Evolutionary conservation across 2,329 filamentous ascomycete genomes (phyloP), one percentile per base, ranked within the genome.

Genomic region (Claviceps citrina): DNA sequence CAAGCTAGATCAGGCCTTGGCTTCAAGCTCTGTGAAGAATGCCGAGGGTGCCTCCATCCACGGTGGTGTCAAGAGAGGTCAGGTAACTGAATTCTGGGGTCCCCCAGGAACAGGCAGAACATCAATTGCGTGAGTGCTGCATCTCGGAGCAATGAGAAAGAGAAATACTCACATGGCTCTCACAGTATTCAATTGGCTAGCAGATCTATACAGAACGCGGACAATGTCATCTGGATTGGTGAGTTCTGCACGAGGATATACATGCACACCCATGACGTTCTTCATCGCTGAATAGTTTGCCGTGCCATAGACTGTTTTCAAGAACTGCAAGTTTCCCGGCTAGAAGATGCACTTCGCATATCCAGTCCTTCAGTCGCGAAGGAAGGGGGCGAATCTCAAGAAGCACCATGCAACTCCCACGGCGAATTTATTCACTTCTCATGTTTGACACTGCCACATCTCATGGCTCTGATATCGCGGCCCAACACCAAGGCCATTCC

Each of bases 21-120:
- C 45, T 5, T 38, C 46, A 10, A 33, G 42, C 4, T 40, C 38
- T n/a, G 26, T 43, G 3, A 10, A 31, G 31, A 46, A 48, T 28
- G 43, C 44, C 7, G 40, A 44, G 25, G 44, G 42, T 38, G 44
- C 46, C 10, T 3, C 34, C 24, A 40, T 38, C 8, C 47, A 44
- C 40, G 68, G 71, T 15, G 86, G 85, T 4, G 66, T 93, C 36
- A 71, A 71, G 44, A 74, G 78, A 42, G 84, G 86, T 12, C 82
- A 85, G 56, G 69, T 94, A 31, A 83, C 82, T 3, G 89, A 96
- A 59, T 64, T 94, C 37, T 93, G 84, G 72, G 89, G 89, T 0
- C 85, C 87, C 9, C 81, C 84, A 7, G 87, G 86, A 2, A 74
- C 74, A 20, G 89, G 87, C 24, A 95, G 93, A 66, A 93, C 85